Evolutionary conservation across 2,329 filamentous ascomycete genomes (phyloP), one percentile per base, ranked within the genome.

Genomic region (Rutstroemia sp.): DNA sequence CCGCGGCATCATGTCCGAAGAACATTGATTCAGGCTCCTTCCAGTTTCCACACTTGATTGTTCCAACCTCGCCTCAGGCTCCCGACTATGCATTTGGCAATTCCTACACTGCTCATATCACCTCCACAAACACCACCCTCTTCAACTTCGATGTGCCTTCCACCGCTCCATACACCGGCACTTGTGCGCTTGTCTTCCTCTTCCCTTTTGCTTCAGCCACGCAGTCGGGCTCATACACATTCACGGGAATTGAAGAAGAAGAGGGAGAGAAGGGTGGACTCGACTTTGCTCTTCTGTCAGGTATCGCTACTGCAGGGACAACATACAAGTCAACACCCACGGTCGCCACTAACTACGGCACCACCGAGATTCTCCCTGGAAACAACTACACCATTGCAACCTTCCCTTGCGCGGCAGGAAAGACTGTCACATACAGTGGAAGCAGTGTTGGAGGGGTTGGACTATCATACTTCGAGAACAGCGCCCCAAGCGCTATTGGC

Each of bases 91-190:
- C 78, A 0, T 70, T 71, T 46, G 83, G 83, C 6, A 81, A 77
- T 2, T 75, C 75, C 1, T 78, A 73, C 70, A 78, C 79, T 60
- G 83, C 82, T 51, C 75, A 76, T 8, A 73, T 86, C 44, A 79
- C 77, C 9, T 34, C 39, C 2, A 21, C 30, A 14, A 56, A 50
- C 7, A 38, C 12, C 9, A 78, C 79, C 14, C 78, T 87, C 65
- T 88, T 85, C 77, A 86, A 86, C 73, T 88, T 89, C 71, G 82
- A 86, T 65, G 79, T 88, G 46, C 80, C 79, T 0, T 51, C 25
- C 8, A 8, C 14, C 7, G 60, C 69, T 3, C 69, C 71, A 4
- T 76, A 81, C 63, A 56, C 53, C 2, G 38, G 46, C 12, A 80
- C 72, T 12, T 89, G 85, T 73, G 78, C 76, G 54, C 73, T 88